Evolutionary conservation across 192 early-diverging fungal species (phyloP), one percentile per base, ranked within the genome.

Genomic region (Coemansia sp.): DNA sequence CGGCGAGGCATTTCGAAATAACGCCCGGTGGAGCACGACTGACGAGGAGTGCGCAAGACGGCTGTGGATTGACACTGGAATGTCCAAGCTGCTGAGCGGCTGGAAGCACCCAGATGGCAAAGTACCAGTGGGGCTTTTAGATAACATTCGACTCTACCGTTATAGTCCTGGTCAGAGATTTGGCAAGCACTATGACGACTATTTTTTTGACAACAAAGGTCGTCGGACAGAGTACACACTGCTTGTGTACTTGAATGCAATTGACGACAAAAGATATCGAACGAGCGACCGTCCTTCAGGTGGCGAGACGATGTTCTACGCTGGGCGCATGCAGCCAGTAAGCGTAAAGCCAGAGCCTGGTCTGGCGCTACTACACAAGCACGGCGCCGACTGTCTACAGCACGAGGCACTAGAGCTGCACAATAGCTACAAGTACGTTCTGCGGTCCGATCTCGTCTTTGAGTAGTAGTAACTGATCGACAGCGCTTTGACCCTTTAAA

Each of bases 171-270:
- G 85, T 1, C 80, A 88, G 67, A 76, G 81, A 8, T 88, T 88
- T 41, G 87, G 84, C 22, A 81, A 82, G 30, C 87, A 88, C 67
- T 88, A 88, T 20, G 87, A 88, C 61, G 87, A 88, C 61, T 80
- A 82, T 15, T 84, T 86, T 16, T 71, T 71, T 45, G 86, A 87
- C 45, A 56, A 27, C 34, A 74, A 59, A 16, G 83, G 85, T 7
- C 84, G 86, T 4, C 70, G 78, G 0, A 81, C 84, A 2, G 87
- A 88, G 49, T 88, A 85, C 64, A 88, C 87, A 0, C 67, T 88
- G 50, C 67, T 88, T 38, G 75, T 88, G 3, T 88, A 88, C 44
- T 65, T 88, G 34, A 88, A 88, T 52, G 47, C 74, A 9, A 67
- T 82, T 13, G 71, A 69, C 35, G 87, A 85, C 27, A 18, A 39